Base-by-base conservation (phyloP, 805 yeast species). In the Ogataea thermomethanolica region DNA sequence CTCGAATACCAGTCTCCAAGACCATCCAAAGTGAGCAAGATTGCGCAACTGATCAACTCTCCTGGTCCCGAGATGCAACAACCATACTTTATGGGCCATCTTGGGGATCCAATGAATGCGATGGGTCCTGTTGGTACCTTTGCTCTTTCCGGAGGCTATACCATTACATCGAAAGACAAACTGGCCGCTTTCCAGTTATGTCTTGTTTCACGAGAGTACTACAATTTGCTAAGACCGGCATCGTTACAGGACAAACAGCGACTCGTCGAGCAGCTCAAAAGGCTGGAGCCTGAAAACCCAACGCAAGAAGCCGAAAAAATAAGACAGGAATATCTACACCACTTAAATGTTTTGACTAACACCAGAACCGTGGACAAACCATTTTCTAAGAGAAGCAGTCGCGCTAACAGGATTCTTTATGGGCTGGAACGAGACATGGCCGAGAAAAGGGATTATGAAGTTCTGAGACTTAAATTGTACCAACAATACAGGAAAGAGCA, bases 361-460 rank as follows among this genome's bases (percentile, higher is more conserved):
- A 29, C 29, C 1, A 37, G 32, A 8, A 29, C 39, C 10, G 22
- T 37, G 15, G 45, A 45, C 3, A 36, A 45, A 28, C 52, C 55
- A 1, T 49, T 42, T 33, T 22, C 39, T 7, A 34, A 28, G 24
- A 33, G 27, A 9, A 45, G 37, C 25, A 20, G 24, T 7, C 32
- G 32, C 10, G 39, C 40, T 1, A 41, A 51, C 35, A 31, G 33
- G 23, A 34, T 28, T 2, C 30, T 53, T 7, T 26, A 42, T 27
- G 53, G 56, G 7, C 26, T 55, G 8, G 61, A 57, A 26, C 51
- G 51, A 23, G 71, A 67, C 45, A 34, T 65, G 27, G 42, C 43
- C 4, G 72, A 68, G 34, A 38, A 37, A 27, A 49, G 64, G 33
- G 71, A 66, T 39, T 58, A 44, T 35, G 65, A 62, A 32, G 25